Base-by-base conservation (phyloP, 805 yeast species). In the Kluyveromyces dobzhanskii region DNA sequence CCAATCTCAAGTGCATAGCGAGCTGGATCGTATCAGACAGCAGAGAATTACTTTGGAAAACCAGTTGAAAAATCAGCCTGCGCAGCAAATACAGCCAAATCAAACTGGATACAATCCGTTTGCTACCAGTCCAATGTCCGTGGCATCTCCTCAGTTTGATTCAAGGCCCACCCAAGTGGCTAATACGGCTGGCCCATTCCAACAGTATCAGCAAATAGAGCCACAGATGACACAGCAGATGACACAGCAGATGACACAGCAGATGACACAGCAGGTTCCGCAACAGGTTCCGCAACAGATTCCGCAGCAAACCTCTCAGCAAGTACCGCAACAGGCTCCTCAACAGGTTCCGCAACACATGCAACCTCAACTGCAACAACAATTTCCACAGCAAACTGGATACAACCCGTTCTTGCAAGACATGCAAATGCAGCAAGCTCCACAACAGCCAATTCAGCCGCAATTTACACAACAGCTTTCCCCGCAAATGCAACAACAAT, bases 11-110 rank as follows among this genome's bases (percentile, higher is more conserved):
- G 61, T 61, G 2, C 65, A 57, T 42, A 51, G 50, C 35, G 65
- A 59, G 28, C 46, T 56, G 29, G 66, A 61, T 26, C 62, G 50
- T 45, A 51, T 53, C 37, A 52, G 58, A 49, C 57, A 49, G 48
- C 59, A 57, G 40, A 63, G 53, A 45, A 50, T 41, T 27, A 39
- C 44, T 23, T 40, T 54, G 46, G 58, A 62, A 39, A 52, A 53
- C 32, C 65, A 61, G 38, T 41, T 58, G 39, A 51, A 53, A 33
- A 46, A 50, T 21, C 62, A 54, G 35, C 36, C 59, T 4, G 45
- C 50, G 12, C 60, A 57, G 25, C 57, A 47, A 30, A 18, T 14
- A 14, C 57, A 54, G 24, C 48, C 40, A 24, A 21, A 6, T 6
- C 13, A 12, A 6, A 37, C 50, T 23, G 44, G 50, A 17, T 49